These are phyloP conservation scores for Arthromyces matolae DNA, from an alignment of 768 basidiomycete genomes.

Conservation along the genomic window DNA sequence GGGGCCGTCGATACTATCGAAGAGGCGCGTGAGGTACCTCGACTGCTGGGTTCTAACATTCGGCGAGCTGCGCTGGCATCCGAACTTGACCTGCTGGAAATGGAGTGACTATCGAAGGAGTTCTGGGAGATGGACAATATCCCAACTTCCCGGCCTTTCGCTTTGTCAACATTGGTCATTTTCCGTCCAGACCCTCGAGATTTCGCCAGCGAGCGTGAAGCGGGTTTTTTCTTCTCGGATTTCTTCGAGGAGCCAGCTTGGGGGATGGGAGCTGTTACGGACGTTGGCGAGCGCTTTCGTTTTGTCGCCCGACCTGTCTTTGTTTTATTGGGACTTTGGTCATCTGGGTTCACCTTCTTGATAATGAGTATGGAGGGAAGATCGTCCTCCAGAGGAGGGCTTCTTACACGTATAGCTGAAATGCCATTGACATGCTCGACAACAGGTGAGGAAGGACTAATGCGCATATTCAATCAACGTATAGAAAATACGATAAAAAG, in stretches of 20 bases:
- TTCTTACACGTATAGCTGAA: conserved; percentile 6
- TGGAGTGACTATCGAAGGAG: conserved; percentile 17
- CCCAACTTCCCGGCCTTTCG: conserved; percentile 29
- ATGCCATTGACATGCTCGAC: neutral
- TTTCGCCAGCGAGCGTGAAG: conserved; percentile 7
- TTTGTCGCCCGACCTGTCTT: conserved; percentile 12
- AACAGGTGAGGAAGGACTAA: conserved; percentile 6
- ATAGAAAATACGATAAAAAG: too few relatives aligned
- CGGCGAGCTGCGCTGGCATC: conserved; percentile 35
- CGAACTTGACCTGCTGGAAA: conserved; percentile 32
- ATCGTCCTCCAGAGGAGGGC: conserved; percentile 8
- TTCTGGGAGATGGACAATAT: conserved; percentile 6
- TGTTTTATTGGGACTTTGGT: conserved; percentile 6
- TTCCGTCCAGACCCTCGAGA: conserved; percentile 9
- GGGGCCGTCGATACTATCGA: conserved; percentile 43
- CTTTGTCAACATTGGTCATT: conserved; percentile 22
- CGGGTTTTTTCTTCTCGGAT: conserved; percentile 6
- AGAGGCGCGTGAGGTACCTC: conserved; percentile 40
- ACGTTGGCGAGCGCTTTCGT: conserved; percentile 19
- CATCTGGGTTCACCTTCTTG: conserved; percentile 10
- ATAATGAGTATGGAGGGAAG: conserved; percentile 32
- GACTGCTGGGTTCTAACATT: conserved; percentile 27
- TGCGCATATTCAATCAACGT: too few relatives aligned
- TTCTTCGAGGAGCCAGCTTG: conserved; percentile 9
- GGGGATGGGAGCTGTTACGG: neutral